A percentile compares a stretch with the other conserved stretches of the same genome.
phyloP scores from a whole-genome alignment of 2,329 filamentous ascomycete species.

The Fusarium sp. region DNA sequence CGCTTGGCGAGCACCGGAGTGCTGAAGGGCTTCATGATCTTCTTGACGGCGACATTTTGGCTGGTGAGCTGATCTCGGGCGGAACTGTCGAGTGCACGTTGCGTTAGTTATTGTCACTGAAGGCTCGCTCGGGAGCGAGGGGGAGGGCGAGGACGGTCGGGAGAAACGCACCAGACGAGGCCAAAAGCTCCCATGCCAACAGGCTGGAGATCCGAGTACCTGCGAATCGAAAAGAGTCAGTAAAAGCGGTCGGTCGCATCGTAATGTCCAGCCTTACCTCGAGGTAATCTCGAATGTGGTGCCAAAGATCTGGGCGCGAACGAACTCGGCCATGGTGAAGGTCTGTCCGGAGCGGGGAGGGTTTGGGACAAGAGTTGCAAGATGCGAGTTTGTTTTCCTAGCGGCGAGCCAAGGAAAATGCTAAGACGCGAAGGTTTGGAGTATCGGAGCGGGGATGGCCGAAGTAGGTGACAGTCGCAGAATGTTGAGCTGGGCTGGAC shows the following conservation, averaged over 20 bases:
- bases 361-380: conserved; percentile 11
- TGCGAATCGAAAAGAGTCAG: conserved; percentile 52
- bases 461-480: conserved; percentile 29
- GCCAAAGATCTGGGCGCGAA: conserved; percentile 98
- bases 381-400: conserved; percentile 21
- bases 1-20: conserved; percentile 98
- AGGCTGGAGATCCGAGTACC: conserved; percentile 97
- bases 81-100: conserved; percentile 69
- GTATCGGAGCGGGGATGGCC: conserved; percentile 28
- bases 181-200: conserved; percentile 99
- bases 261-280: conserved; percentile 68
- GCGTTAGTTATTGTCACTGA: conserved; percentile 12
- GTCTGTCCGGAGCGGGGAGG: conserved; percentile 18
- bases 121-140: not conserved
- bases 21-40: conserved; percentile 99
- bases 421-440: conserved; percentile 19
- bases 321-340: conserved; percentile 94
- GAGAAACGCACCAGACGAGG: conserved; percentile 83
- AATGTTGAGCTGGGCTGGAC: conserved; percentile 19
- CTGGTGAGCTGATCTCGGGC: conserved; percentile 97
- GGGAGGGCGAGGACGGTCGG: conserved; percentile 10
- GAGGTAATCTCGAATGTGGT: conserved; percentile 99
- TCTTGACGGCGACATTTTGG: conserved; percentile 98
- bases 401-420: conserved; percentile 28
- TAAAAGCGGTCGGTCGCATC: conserved; percentile 5